Evolutionary conservation across 768 basidiomycete genomes (phyloP).

Genomic region (Naganishia antarctica): DNA sequence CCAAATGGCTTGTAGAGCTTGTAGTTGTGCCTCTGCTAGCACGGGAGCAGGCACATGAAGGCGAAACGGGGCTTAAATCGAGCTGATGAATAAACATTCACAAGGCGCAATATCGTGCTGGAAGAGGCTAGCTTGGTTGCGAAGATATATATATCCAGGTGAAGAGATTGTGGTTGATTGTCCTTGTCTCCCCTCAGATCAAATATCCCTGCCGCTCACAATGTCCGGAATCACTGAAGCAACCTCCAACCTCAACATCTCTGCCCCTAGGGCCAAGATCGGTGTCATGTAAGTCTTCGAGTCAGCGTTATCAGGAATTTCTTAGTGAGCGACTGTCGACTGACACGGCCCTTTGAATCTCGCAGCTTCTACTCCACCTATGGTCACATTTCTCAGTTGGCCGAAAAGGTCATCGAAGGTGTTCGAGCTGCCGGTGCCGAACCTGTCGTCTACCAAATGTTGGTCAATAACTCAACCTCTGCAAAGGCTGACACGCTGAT

Average conservation of each 20-base stretch:
- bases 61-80: background rate
- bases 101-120: background rate
- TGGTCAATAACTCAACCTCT: too few species aligned
- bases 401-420: conserved; percentile 46
- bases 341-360: too few species aligned
- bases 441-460: conserved; percentile 52
- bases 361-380: conserved; percentile 45
- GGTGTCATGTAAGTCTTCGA: conserved; percentile 22
- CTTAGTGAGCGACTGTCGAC: background rate
- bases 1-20: too few species aligned
- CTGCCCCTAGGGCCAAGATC: conserved; percentile 24
- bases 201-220: background rate
- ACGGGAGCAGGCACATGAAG: background rate
- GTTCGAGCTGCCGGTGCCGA: conserved; percentile 46
- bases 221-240: conserved; percentile 20
- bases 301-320: background rate
- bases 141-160: background rate
- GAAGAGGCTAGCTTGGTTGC: background rate
- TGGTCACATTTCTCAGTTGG: conserved; percentile 47
- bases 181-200: too few species aligned
- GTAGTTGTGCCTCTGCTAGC: background rate
- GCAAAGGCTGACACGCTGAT: too few species aligned
- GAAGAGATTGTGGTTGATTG: too few species aligned
- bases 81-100: conserved; percentile 7
- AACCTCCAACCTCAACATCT: conserved; percentile 22